Percentiles rank a stretch among this genome's conserved stretches.
Evolutionary conservation across 2,329 filamentous ascomycete species (phyloP).

Genomic region (Tolypocladium amazonense): DNA sequence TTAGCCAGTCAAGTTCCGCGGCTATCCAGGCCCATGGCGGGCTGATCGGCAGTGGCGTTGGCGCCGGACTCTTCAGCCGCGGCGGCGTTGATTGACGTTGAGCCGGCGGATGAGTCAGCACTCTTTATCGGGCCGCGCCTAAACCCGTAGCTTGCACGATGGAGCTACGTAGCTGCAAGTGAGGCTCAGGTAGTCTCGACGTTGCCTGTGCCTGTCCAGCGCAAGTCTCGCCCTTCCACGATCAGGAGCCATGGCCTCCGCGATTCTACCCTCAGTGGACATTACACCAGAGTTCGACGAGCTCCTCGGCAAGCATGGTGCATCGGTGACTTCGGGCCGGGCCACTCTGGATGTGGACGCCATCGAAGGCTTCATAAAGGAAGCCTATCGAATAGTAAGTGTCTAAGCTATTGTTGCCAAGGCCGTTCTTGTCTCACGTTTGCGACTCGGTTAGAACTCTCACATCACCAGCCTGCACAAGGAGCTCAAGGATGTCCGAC

Average conservation of each 20-base stretch:
- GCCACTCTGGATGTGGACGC: constrained; percentile 25
- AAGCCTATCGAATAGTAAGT: constrained; percentile 83
- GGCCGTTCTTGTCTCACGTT: not conserved
- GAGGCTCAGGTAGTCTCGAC: not conserved
- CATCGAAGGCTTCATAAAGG: constrained; percentile 82
- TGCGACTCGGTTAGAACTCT: constrained; percentile 50
- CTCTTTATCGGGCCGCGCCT: not conserved
- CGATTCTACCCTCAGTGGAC: constrained; percentile 34
- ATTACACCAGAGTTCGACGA: constrained; percentile 61
- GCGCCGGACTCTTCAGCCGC: not conserved
- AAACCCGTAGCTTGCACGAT: not conserved
- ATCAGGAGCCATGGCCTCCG: constrained; percentile 1
- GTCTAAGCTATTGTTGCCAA: constrained; percentile 4
- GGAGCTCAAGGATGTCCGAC: constrained; percentile 75
- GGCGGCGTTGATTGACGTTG: not conserved
- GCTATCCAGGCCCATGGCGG: not conserved
- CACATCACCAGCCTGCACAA: constrained; percentile 72
- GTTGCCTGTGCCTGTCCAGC: not conserved
- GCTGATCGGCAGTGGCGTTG: not conserved
- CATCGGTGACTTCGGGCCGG: constrained; percentile 35
- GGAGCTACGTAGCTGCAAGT: not conserved
- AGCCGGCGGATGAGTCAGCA: constrained; percentile 1
- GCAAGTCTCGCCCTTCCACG: not conserved
- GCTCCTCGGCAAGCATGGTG: constrained; percentile 50
- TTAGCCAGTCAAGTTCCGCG: not conserved